phyloP scores from a whole-genome alignment of 805 yeast genomes.

The Starmerella asiatica region DNA sequence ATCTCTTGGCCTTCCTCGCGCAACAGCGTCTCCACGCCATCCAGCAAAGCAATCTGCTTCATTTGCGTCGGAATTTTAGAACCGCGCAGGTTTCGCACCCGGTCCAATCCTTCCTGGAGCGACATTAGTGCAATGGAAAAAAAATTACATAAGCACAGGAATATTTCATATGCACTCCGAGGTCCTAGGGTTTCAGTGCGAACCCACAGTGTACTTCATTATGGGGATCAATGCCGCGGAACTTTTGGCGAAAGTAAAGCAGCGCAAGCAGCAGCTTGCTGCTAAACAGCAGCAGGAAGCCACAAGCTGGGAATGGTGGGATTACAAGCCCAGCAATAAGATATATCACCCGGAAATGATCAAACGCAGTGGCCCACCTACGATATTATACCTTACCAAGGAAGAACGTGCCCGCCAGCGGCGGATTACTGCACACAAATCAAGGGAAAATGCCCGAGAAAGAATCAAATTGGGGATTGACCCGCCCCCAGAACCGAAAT shows the following conservation, averaged over 20 bases:
- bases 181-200: no score
- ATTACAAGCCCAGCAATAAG: not conserved
- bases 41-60: conserved; percentile 56
- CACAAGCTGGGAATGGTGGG: conserved; percentile 7
- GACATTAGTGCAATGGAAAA: conserved; percentile 11
- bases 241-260: conserved; percentile 16
- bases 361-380: conserved; percentile 1
- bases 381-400: conserved; percentile 30
- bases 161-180: no score
- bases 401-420: conserved; percentile 59
- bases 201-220: no score
- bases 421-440: conserved; percentile 49
- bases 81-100: conserved; percentile 10
- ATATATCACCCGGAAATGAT: conserved; percentile 2
- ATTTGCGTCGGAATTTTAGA: conserved; percentile 19
- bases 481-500: conserved; percentile 82
- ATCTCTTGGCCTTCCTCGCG: conserved; percentile 50
- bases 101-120: conserved; percentile 14
- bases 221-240: conserved; percentile 11
- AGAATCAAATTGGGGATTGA: conserved; percentile 66
- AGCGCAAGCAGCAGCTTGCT: conserved; percentile 17
- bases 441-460: conserved; percentile 60
- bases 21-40: conserved; percentile 84
- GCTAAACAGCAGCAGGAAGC: not conserved
- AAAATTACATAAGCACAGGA: not conserved